Conservation (phyloP, 306 rosid species). For the Alnus glutinosa region DNA sequence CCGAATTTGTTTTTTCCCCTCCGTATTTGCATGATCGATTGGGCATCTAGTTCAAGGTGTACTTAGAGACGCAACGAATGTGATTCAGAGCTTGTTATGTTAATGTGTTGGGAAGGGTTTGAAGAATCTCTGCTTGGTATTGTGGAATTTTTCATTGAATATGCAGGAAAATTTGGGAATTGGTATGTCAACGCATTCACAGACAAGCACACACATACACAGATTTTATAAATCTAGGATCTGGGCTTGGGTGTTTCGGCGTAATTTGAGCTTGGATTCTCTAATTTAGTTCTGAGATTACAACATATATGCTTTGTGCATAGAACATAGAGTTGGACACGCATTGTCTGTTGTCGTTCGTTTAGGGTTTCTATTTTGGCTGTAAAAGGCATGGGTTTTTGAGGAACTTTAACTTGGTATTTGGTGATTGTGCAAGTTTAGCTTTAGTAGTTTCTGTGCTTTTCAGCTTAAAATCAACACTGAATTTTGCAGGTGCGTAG, state of each 20-base stretch:
- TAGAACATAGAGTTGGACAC: background rate
- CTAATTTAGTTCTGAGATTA: background rate
- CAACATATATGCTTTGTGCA: background rate
- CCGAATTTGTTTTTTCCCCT: background rate
- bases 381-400: background rate
- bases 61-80: background rate
- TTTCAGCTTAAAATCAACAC: background rate
- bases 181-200: background rate
- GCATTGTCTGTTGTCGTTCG: background rate
- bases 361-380: background rate
- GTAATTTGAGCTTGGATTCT: background rate
- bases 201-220: background rate
- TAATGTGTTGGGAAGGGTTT: background rate
- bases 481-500: slow-evolving; percentile 29
- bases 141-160: background rate
- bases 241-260: background rate
- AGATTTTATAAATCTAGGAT: background rate
- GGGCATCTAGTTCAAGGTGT: background rate
- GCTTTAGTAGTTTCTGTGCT: background rate
- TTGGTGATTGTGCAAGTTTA: slow-evolving; percentile 1
- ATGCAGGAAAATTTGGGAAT: background rate
- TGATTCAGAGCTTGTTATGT: background rate
- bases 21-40: background rate
- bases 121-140: slow-evolving; percentile 11
- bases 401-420: background rate